Percentiles rank a stretch among this genome's conserved stretches.
phyloP scores from a whole-genome alignment of 257 asterid species.

The Salvia miltiorrhiza region DNA sequence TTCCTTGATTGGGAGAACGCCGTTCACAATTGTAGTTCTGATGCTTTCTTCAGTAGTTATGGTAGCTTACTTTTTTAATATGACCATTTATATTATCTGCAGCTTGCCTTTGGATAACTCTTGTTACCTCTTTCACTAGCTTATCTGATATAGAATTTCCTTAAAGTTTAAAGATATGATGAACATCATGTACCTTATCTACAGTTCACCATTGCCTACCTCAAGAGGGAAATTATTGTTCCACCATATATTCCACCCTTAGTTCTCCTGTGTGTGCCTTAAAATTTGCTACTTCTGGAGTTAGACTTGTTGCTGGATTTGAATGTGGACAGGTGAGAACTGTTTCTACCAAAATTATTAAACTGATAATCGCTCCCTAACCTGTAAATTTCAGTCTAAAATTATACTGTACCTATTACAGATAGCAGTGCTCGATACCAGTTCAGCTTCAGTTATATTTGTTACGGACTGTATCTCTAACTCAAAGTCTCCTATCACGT shows the following conservation, averaged over 20 bases:
- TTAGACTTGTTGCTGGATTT: slow-evolving; percentile 71
- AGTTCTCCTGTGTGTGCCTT: slow-evolving; percentile 72
- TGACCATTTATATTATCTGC: background rate
- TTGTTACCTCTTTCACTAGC: slow-evolving; percentile 7
- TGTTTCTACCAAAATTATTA: slow-evolving; percentile 2
- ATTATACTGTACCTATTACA: slow-evolving; percentile 36
- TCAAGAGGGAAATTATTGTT: slow-evolving; percentile 44
- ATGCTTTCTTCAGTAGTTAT: background rate
- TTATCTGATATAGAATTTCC: slow-evolving; percentile 8
- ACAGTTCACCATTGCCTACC: slow-evolving; percentile 53
- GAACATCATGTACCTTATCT: slow-evolving; percentile 27
- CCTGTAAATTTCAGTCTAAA: slow-evolving; percentile 14
- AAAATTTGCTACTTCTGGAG: slow-evolving; percentile 55
- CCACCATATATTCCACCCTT: slow-evolving; percentile 50
- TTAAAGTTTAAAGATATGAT: slow-evolving; percentile 25
- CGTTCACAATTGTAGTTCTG: background rate
- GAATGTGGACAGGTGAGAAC: slow-evolving; percentile 71
- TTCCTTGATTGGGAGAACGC: background rate
- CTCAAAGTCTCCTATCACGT: slow-evolving; percentile 56
- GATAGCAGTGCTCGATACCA: slow-evolving; percentile 80
- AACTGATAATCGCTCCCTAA: background rate
- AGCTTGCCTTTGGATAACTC: background rate
- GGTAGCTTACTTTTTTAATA: background rate
- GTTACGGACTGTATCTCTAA: slow-evolving; percentile 54
- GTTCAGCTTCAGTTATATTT: slow-evolving; percentile 64